Evolutionary conservation across 2,329 filamentous ascomycete genomes (phyloP).

Genomic region (Chrysoporthe deuterocubensis): DNA sequence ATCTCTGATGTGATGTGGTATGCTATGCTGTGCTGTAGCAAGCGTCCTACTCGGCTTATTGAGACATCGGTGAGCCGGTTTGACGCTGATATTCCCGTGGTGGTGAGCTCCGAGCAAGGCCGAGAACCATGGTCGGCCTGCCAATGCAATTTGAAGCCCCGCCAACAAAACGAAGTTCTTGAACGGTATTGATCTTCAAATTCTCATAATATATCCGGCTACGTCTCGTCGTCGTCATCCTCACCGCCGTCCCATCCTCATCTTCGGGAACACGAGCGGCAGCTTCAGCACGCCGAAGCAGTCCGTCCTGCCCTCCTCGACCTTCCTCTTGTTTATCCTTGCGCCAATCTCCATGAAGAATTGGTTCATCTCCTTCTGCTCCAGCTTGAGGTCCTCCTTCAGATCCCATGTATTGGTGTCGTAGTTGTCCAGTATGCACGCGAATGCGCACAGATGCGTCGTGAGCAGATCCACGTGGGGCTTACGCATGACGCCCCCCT

Average conservation of each 20-base stretch:
- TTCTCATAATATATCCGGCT: background rate
- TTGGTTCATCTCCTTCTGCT: conserved; percentile 70
- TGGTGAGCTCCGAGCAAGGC: background rate
- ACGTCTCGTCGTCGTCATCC: conserved; percentile 28
- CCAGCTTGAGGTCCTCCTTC: conserved; percentile 72
- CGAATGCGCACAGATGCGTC: conserved; percentile 73
- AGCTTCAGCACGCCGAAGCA: conserved; percentile 73
- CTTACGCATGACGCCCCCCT: conserved; percentile 67
- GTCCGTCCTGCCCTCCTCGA: conserved; percentile 58
- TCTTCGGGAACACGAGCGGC: conserved; percentile 82
- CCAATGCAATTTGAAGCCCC: background rate
- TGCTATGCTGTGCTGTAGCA: background rate
- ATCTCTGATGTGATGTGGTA: background rate
- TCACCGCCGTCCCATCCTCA: conserved; percentile 38
- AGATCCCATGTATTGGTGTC: conserved; percentile 72
- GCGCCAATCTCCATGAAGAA: conserved; percentile 81
- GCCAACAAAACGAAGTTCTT: background rate
- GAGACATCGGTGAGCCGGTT: background rate
- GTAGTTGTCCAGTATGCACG: conserved; percentile 73
- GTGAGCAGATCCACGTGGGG: conserved; percentile 73
- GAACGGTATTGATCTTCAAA: background rate
- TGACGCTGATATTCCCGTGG: background rate
- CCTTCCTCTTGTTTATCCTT: conserved; percentile 63
- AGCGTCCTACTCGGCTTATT: background rate
- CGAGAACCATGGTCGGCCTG: background rate